Conservation (phyloP, 345 rosid genomes). For the Eucalyptus paniculata region DNA sequence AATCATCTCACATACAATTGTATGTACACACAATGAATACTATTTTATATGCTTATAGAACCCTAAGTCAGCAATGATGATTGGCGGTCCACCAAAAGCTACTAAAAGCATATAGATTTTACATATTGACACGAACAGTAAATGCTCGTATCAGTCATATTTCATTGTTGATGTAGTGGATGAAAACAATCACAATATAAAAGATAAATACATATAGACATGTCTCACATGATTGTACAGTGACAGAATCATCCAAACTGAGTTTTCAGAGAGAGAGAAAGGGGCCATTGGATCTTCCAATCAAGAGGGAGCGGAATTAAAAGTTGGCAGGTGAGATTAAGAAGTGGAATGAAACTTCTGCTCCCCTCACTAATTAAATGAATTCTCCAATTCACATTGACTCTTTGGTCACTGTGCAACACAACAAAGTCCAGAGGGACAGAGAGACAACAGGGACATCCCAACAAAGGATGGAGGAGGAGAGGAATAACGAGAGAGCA, state of each 20-base stretch:
- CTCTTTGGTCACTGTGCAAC: not conserved
- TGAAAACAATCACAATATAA: not conserved
- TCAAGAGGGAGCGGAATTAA: not conserved
- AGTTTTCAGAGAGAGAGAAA: not conserved
- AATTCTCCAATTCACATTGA: not conserved
- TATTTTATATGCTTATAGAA: not conserved
- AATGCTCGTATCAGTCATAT: not conserved
- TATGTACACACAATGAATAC: not conserved
- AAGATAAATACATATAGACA: not conserved
- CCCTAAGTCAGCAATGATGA: not conserved
- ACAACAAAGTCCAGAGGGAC: not conserved
- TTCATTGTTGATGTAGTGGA: not conserved
- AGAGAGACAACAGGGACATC: not conserved
- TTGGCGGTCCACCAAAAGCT: not conserved
- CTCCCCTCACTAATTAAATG: not conserved
- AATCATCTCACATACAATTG: not conserved
- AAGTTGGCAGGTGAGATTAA: not conserved
- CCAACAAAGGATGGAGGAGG: not conserved
- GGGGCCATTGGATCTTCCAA: not conserved
- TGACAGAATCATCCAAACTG: not conserved
- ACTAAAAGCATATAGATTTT: not conserved
- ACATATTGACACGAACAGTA: not conserved
- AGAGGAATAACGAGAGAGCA: not conserved
- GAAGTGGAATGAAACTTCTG: not conserved
- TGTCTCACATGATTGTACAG: not conserved